Percentiles rank a stretch among this genome's conserved stretches.
Conservation (phyloP, 306 rosid species). For the Erythrophleum fordii region DNA sequence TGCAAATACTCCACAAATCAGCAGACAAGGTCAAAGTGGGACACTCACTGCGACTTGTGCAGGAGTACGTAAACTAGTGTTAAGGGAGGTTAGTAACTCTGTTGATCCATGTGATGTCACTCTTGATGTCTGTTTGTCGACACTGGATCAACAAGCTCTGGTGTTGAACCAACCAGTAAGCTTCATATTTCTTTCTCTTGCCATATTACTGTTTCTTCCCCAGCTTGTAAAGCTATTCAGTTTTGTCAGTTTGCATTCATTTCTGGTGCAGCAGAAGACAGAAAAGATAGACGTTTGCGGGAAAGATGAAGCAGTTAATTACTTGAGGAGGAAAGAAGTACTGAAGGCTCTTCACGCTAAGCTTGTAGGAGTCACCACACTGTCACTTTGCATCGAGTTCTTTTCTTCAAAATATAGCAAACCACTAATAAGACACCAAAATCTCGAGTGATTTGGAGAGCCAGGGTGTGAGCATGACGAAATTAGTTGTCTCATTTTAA, state of each 20-base stretch:
- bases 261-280: constrained; percentile 41
- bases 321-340: constrained; percentile 70
- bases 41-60: constrained; percentile 40
- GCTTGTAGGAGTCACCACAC: constrained; percentile 55
- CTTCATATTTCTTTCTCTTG: not conserved
- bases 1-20: constrained; percentile 63
- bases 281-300: constrained; percentile 69
- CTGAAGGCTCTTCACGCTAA: constrained; percentile 72
- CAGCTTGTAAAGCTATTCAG: not conserved
- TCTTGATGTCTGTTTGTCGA: constrained; percentile 55
- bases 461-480: not conserved
- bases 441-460: not conserved
- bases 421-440: not conserved
- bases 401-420: not conserved
- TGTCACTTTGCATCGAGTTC: constrained; percentile 61
- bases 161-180: constrained; percentile 50
- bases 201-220: not conserved
- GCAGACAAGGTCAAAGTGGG: constrained; percentile 48
- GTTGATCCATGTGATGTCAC: constrained; percentile 51
- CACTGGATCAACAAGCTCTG: constrained; percentile 48
- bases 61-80: constrained; percentile 31
- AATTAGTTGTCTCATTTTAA: not conserved
- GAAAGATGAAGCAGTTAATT: constrained; percentile 54
- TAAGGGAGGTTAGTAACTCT: constrained; percentile 41
- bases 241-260: constrained; percentile 1